These are phyloP conservation scores for Quercus phellos DNA, from an alignment of 331 rosid species.

Conservation along the genomic window DNA sequence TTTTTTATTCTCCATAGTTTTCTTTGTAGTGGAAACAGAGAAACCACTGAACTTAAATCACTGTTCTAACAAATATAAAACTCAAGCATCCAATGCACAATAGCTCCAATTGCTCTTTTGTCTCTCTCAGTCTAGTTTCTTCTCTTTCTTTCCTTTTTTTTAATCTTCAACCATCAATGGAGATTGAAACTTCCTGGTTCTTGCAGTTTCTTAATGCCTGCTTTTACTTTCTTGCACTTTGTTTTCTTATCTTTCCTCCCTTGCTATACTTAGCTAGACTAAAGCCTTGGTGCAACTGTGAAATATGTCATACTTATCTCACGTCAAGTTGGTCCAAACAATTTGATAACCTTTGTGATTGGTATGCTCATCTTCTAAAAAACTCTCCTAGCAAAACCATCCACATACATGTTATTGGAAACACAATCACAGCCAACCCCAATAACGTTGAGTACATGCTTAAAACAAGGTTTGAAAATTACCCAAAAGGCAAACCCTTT, in stretches of 20 bases:
- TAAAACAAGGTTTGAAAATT: constrained; percentile 59
- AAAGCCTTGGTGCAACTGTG: constrained; percentile 48
- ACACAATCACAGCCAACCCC: constrained; percentile 69
- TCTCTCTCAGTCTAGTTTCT: constrained; percentile 5
- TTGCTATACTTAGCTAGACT: background rate
- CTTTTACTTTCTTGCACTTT: constrained; percentile 10
- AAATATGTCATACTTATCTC: constrained; percentile 51
- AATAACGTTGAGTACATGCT: constrained; percentile 74
- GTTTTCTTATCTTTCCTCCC: background rate
- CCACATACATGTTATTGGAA: constrained; percentile 60
- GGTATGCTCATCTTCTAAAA: constrained; percentile 60
- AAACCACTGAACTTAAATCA: background rate
- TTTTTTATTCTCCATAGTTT: background rate
- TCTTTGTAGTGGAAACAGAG: background rate
- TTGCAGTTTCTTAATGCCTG: constrained; percentile 16
- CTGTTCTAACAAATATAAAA: background rate
- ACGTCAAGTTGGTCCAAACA: constrained; percentile 53
- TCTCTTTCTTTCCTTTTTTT: background rate
- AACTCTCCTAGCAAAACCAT: constrained; percentile 57
- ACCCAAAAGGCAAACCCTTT: constrained; percentile 71
- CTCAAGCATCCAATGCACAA: background rate
- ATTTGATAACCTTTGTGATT: constrained; percentile 65
- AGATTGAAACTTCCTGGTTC: constrained; percentile 22
- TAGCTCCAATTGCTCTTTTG: constrained; percentile 3
- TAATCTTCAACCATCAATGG: constrained; percentile 27